Percentiles rank a stretch among this genome's conserved stretches.
Evolutionary conservation across 805 yeast genomes (phyloP).

Genomic region (Candida pseudofarinosa): DNA sequence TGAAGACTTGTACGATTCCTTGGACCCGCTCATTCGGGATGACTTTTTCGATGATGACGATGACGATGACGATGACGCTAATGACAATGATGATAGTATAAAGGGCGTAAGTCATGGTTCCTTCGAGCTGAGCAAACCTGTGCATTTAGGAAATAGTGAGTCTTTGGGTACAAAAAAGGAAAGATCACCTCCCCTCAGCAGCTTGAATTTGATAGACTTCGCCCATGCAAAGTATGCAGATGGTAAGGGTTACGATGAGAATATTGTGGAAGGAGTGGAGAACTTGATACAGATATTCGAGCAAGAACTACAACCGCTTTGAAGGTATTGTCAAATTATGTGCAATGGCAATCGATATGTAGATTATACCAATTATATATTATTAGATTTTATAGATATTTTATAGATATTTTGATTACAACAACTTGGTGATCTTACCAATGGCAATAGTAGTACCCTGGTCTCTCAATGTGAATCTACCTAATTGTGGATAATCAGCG

Average conservation of each 20-base stretch:
- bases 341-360: background rate
- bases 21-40: slow-evolving; percentile 24
- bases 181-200: slow-evolving; percentile 42
- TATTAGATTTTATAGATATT: background rate
- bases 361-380: background rate
- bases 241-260: slow-evolving; percentile 68
- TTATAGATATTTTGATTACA: slow-evolving; percentile 27
- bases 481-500: slow-evolving; percentile 90
- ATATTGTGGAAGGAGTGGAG: slow-evolving; percentile 65
- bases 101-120: slow-evolving; percentile 11
- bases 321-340: background rate
- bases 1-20: slow-evolving; percentile 36
- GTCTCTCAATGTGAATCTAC: slow-evolving; percentile 97
- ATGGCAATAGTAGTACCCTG: slow-evolving; percentile 98
- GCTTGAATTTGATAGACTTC: slow-evolving; percentile 75
- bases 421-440: slow-evolving; percentile 91
- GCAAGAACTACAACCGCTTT: slow-evolving; percentile 11
- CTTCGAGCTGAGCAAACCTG: slow-evolving; percentile 14
- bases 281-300: slow-evolving; percentile 49
- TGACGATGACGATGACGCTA: slow-evolving; percentile 18
- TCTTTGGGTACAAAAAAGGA: background rate
- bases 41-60: slow-evolving; percentile 12
- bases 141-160: background rate
- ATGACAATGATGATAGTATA: slow-evolving; percentile 13
- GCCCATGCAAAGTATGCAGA: slow-evolving; percentile 74